Evolutionary conservation across 148 eudicot genomes (phyloP).

Genomic region (Oxyria digyna): DNA sequence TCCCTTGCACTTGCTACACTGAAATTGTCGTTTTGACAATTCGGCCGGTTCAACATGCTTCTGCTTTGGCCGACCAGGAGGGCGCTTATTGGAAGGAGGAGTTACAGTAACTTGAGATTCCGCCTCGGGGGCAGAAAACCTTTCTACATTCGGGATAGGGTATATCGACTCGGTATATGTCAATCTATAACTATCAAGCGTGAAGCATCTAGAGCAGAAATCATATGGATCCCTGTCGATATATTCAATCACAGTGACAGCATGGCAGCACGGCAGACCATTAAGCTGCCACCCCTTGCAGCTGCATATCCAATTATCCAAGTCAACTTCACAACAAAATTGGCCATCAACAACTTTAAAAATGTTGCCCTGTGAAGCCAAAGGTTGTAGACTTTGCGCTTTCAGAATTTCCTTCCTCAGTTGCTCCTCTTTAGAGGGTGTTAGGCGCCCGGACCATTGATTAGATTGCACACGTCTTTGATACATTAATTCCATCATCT

Average conservation of each 20-base stretch:
- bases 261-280: constrained; percentile 57
- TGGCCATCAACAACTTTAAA: constrained; percentile 38
- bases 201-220: constrained; percentile 36
- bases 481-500: constrained; percentile 39
- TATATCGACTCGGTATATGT: constrained; percentile 41
- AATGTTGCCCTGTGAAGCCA: constrained; percentile 21
- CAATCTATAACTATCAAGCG: constrained; percentile 21
- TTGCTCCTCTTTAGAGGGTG: constrained; percentile 42
- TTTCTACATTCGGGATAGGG: constrained; percentile 32
- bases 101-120: constrained; percentile 20
- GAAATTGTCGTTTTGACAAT: constrained; percentile 38
- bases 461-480: constrained; percentile 34
- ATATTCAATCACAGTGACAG: constrained; percentile 31
- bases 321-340: constrained; percentile 25
- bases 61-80: constrained; percentile 34
- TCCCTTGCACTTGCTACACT: constrained; percentile 66
- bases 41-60: constrained; percentile 24
- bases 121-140: not conserved
- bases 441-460: constrained; percentile 31
- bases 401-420: constrained; percentile 29
- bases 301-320: constrained; percentile 42
- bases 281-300: constrained; percentile 50
- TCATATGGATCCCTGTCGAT: constrained; percentile 40
- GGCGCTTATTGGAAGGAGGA: constrained; percentile 46
- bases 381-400: constrained; percentile 27